These are phyloP conservation scores for Fusarium buxicola DNA, from an alignment of 2,329 filamentous ascomycete genomes.

Conservation along the genomic window DNA sequence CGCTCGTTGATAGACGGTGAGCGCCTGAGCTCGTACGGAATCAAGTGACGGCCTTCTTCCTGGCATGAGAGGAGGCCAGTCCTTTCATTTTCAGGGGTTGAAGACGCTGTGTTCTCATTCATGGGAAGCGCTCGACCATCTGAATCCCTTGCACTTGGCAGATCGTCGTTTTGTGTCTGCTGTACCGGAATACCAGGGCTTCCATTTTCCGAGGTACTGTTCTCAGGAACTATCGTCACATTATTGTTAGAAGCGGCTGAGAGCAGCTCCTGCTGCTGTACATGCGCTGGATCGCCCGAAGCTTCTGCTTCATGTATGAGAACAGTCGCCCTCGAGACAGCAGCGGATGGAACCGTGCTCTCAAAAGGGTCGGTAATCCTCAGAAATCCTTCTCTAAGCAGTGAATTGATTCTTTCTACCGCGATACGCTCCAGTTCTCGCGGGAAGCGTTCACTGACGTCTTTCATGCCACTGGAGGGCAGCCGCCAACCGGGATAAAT, in stretches of 20 bases:
- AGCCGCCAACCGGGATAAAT: slow-evolving; percentile 36
- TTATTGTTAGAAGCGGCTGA: neutral
- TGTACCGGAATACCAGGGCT: neutral
- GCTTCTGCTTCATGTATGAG: too few species aligned
- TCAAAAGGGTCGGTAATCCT: neutral
- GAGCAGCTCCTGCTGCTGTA: too few species aligned
- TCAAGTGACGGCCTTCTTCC: neutral
- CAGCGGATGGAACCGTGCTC: slow-evolving; percentile 13
- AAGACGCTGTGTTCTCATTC: too few species aligned
- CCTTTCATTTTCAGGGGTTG: too few species aligned
- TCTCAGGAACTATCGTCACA: slow-evolving; percentile 1
- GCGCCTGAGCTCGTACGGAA: too few species aligned
- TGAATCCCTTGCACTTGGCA: too few species aligned
- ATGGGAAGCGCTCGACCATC: too few species aligned
- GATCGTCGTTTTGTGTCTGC: too few species aligned
- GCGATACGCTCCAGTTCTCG: slow-evolving; percentile 14
- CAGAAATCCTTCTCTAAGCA: neutral
- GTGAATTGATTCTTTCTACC: neutral
- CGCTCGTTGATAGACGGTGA: neutral
- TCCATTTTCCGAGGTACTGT: neutral
- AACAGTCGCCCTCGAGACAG: neutral
- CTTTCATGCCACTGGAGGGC: slow-evolving; percentile 5
- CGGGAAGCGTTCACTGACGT: slow-evolving; percentile 2
- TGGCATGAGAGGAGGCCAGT: too few species aligned
- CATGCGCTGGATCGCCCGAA: too few species aligned